Conservation (phyloP, 2,329 filamentous ascomycete species). For the Hymenoscyphus occultus region DNA sequence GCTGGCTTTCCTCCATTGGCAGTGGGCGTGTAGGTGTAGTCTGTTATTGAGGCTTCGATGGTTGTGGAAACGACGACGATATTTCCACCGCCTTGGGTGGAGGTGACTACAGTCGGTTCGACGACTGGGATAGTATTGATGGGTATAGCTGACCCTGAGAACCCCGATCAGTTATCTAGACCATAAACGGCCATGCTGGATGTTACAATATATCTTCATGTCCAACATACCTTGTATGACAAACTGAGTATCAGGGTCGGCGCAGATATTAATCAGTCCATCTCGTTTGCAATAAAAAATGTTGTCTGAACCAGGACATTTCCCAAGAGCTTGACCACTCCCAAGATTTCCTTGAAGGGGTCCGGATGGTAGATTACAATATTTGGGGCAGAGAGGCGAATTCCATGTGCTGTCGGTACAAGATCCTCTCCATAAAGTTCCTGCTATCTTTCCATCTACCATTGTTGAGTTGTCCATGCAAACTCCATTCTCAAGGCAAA, state of each 20-base stretch:
- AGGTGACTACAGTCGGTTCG: not conserved
- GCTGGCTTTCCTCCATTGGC: not conserved
- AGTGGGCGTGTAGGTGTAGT: not conserved
- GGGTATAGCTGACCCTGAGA: slow-evolving; percentile 3
- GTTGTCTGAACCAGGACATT: slow-evolving; percentile 2
- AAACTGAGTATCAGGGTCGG: not conserved
- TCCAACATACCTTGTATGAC: slow-evolving; percentile 10
- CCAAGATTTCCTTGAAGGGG: slow-evolving; percentile 5
- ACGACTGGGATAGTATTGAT: not conserved
- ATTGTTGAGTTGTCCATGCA: slow-evolving; percentile 12
- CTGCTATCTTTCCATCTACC: not conserved
- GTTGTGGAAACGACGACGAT: not conserved
- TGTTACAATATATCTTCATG: not conserved
- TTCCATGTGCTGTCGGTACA: slow-evolving; percentile 12
- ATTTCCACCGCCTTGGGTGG: not conserved
- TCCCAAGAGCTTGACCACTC: slow-evolving; percentile 8
- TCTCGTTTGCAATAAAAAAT: slow-evolving; percentile 8
- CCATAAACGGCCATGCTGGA: too few relatives aligned
- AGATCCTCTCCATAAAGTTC: slow-evolving; percentile 5
- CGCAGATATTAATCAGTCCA: slow-evolving; percentile 2
- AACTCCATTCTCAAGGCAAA: slow-evolving; percentile 12
- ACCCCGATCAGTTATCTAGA: not conserved
- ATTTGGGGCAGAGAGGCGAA: slow-evolving; percentile 9
- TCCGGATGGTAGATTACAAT: slow-evolving; percentile 1
- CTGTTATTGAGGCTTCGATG: not conserved